Percentiles rank a stretch among this genome's conserved stretches.
Evolutionary conservation across 805 yeast genomes (phyloP).

Genomic region (Kregervanrija pseudodelftensis): DNA sequence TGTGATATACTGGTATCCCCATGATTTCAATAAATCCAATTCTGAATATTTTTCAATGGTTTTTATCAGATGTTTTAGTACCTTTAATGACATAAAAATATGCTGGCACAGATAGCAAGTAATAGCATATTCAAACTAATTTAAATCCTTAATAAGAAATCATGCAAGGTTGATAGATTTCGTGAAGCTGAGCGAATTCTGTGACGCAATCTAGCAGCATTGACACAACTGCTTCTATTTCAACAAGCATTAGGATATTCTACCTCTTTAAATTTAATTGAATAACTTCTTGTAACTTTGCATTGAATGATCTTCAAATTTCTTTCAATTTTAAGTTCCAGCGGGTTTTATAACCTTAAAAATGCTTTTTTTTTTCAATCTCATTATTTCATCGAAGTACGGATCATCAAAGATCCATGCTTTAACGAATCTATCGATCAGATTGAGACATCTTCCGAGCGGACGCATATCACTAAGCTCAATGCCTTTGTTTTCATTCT

Average conservation of each 20-base stretch:
- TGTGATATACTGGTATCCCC: conserved; percentile 85
- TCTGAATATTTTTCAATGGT: conserved; percentile 58
- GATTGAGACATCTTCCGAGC: too few relatives aligned
- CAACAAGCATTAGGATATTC: conserved; percentile 77
- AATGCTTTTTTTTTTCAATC: too few relatives aligned
- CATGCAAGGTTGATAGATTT: conserved; percentile 55
- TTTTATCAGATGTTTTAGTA: conserved; percentile 55
- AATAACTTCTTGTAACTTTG: conserved; percentile 34
- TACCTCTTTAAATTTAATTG: conserved; percentile 38
- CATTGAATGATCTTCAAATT: conserved; percentile 35
- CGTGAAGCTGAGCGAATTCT: conserved; percentile 60
- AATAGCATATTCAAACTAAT: conserved; percentile 52
- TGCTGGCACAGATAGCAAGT: conserved; percentile 78
- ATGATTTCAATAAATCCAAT: conserved; percentile 76
- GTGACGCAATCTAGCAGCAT: conserved; percentile 73
- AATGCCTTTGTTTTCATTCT: conserved; percentile 89
- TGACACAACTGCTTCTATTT: conserved; percentile 70
- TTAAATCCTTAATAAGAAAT: conserved; percentile 56
- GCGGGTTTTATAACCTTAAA: conserved; percentile 33
- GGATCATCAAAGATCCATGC: conserved; percentile 70
- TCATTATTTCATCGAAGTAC: too few relatives aligned
- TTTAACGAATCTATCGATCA: too few relatives aligned
- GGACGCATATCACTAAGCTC: too few relatives aligned
- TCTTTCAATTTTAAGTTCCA: conserved; percentile 38
- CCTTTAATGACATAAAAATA: too few relatives aligned